Conservation (phyloP, 1,139 yeast species). For the Martiniozyma asiatica region DNA sequence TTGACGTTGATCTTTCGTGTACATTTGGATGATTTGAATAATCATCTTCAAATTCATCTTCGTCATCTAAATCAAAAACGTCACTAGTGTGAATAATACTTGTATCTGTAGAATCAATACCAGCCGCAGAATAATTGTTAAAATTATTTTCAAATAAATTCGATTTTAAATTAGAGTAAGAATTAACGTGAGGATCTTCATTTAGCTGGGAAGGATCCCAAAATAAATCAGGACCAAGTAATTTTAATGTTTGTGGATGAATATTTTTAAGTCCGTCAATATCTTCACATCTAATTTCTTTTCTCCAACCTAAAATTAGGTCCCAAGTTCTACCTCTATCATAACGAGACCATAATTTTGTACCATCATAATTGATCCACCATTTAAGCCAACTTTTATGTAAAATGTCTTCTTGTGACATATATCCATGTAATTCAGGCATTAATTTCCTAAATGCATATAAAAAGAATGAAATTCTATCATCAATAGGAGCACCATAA, state of each 20-base stretch:
- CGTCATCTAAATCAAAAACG: slow-evolving; percentile 4
- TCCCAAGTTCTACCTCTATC: slow-evolving; percentile 92
- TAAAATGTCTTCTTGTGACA: slow-evolving; percentile 72
- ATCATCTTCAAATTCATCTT: slow-evolving; percentile 6
- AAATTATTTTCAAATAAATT: too few species aligned
- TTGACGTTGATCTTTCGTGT: slow-evolving; percentile 18
- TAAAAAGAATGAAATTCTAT: slow-evolving; percentile 62
- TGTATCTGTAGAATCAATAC: not conserved
- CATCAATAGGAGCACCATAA: slow-evolving; percentile 54
- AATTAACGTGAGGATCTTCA: not conserved
- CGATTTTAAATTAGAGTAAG: not conserved
- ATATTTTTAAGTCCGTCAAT: slow-evolving; percentile 15
- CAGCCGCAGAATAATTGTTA: too few species aligned
- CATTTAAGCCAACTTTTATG: slow-evolving; percentile 89
- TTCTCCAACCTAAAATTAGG: slow-evolving; percentile 68
- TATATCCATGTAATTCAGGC: slow-evolving; percentile 68
- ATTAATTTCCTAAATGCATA: slow-evolving; percentile 48
- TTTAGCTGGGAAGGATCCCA: slow-evolving; percentile 22
- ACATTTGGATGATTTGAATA: slow-evolving; percentile 2
- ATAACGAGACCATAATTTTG: slow-evolving; percentile 69
- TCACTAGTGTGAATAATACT: too few species aligned
- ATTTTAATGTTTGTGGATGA: slow-evolving; percentile 14
- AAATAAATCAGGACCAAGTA: slow-evolving; percentile 23
- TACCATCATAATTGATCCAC: slow-evolving; percentile 94
- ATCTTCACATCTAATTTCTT: slow-evolving; percentile 24